Evolutionary conservation across 164 flowering plant species (phyloP).

Genomic region (Litsea cubeba): DNA sequence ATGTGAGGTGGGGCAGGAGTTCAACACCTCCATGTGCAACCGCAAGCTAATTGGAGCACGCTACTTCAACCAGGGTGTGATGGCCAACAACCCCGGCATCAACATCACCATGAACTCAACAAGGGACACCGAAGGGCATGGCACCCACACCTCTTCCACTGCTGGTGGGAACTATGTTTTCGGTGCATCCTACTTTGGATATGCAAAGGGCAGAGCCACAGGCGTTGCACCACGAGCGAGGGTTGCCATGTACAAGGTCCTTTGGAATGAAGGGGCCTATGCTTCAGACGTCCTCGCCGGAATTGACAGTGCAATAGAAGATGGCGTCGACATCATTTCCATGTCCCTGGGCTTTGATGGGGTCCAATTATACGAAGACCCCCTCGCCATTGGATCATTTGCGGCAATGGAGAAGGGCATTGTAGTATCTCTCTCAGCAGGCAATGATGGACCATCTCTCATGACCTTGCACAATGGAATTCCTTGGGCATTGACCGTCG

Average conservation of each 20-base stretch:
- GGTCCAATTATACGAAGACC: constrained; percentile 17
- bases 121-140: constrained; percentile 38
- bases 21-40: constrained; percentile 35
- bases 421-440: constrained; percentile 35
- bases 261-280: constrained; percentile 7
- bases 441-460: constrained; percentile 27
- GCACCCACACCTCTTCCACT: constrained; percentile 40
- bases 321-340: constrained; percentile 41
- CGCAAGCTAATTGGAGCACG: constrained; percentile 40
- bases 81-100: constrained; percentile 1
- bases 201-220: constrained; percentile 34
- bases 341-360: constrained; percentile 30
- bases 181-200: constrained; percentile 26
- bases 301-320: constrained; percentile 47
- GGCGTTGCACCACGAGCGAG: constrained; percentile 35
- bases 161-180: constrained; percentile 25
- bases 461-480: constrained; percentile 30
- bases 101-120: constrained; percentile 27
- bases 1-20: constrained; percentile 32
- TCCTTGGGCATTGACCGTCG: constrained; percentile 47
- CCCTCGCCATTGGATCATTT: constrained; percentile 39
- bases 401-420: constrained; percentile 41
- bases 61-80: constrained; percentile 33
- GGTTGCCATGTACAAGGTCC: constrained; percentile 43
- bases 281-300: constrained; percentile 34